Conservation (phyloP, 1,139 yeast genomes). For the Meyerozyma guilliermondii region DNA sequence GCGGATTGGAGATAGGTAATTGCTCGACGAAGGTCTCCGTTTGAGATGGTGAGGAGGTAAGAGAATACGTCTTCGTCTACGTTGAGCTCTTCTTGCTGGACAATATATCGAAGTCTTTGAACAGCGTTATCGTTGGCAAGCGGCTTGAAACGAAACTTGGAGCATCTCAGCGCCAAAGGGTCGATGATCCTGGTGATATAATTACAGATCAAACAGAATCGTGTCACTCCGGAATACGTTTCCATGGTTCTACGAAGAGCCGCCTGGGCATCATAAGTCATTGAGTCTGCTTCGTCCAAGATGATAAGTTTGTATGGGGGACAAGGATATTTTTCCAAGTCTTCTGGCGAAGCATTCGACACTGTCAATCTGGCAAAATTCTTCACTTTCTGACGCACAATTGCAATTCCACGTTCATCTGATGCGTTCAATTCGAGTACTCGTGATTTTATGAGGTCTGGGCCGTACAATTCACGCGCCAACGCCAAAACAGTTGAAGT, state of each 20-base stretch:
- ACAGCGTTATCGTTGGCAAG: slow-evolving; percentile 70
- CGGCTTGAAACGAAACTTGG: slow-evolving; percentile 85
- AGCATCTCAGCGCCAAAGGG: slow-evolving; percentile 93
- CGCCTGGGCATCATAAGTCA: slow-evolving; percentile 98
- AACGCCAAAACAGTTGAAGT: slow-evolving; percentile 89
- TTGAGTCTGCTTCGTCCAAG: slow-evolving; percentile 93
- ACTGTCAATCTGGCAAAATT: slow-evolving; percentile 86
- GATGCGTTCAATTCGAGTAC: slow-evolving; percentile 93
- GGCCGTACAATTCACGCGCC: slow-evolving; percentile 78
- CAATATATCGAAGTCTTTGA: slow-evolving; percentile 57
- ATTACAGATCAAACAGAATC: slow-evolving; percentile 92
- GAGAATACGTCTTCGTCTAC: slow-evolving; percentile 52
- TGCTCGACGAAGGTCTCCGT: slow-evolving; percentile 91
- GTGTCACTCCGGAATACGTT: slow-evolving; percentile 81
- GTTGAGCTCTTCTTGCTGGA: slow-evolving; percentile 40
- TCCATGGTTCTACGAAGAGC: slow-evolving; percentile 97
- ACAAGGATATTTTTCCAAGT: slow-evolving; percentile 74
- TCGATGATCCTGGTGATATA: slow-evolving; percentile 95
- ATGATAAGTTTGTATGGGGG: slow-evolving; percentile 89
- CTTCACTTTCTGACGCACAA: slow-evolving; percentile 88
- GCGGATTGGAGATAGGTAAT: slow-evolving; percentile 90
- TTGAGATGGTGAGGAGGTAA: slow-evolving; percentile 48
- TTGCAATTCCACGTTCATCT: slow-evolving; percentile 93
- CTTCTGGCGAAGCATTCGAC: slow-evolving; percentile 70
- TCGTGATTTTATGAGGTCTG: slow-evolving; percentile 61